A percentile compares a stretch with the other conserved stretches of the same genome.
phyloP scores from a whole-genome alignment of 768 basidiomycete genomes.

The Tephrocybe rancida region DNA sequence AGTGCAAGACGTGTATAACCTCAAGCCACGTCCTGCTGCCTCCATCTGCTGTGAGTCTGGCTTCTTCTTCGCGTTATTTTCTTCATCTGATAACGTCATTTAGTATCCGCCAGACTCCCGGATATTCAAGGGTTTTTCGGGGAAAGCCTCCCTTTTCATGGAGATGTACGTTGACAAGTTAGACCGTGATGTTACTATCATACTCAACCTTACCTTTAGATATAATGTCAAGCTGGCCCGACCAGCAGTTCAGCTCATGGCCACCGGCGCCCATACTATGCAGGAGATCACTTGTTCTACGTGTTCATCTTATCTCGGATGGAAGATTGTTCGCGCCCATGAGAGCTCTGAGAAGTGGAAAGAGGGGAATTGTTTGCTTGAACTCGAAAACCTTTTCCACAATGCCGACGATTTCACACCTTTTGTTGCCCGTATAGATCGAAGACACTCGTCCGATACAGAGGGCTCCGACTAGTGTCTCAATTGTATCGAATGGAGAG shows the following conservation, averaged over 20 bases:
- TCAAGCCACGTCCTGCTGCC: conserved; percentile 45
- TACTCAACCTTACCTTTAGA: conserved; percentile 27
- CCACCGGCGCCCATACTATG: conserved; percentile 64
- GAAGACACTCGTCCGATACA: conserved; percentile 35
- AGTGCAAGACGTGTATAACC: conserved; percentile 46
- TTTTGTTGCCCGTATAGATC: conserved; percentile 21
- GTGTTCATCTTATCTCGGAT: conserved; percentile 59
- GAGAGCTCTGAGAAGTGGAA: conserved; percentile 65
- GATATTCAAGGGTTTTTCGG: conserved; percentile 56
- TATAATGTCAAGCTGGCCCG: conserved; percentile 47
- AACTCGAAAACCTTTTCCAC: conserved; percentile 49
- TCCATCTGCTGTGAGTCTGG: conserved; percentile 36
- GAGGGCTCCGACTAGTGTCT: conserved; percentile 30
- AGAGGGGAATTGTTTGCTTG: conserved; percentile 59
- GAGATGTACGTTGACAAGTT: conserved; percentile 43
- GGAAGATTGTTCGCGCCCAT: conserved; percentile 62
- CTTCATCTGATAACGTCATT: background rate
- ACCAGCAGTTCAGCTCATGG: conserved; percentile 59
- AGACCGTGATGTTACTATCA: background rate
- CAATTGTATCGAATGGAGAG: background rate
- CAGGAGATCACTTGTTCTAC: conserved; percentile 53
- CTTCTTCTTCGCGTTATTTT: background rate
- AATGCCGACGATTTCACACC: conserved; percentile 20
- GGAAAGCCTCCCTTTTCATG: conserved; percentile 61
- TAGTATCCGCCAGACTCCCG: conserved; percentile 49